A percentile compares a stretch with the other conserved stretches of the same genome.
These are phyloP conservation scores for Neurospora crassa DNA, from an alignment of 2,329 filamentous ascomycete genomes.

Conservation along the genomic window DNA sequence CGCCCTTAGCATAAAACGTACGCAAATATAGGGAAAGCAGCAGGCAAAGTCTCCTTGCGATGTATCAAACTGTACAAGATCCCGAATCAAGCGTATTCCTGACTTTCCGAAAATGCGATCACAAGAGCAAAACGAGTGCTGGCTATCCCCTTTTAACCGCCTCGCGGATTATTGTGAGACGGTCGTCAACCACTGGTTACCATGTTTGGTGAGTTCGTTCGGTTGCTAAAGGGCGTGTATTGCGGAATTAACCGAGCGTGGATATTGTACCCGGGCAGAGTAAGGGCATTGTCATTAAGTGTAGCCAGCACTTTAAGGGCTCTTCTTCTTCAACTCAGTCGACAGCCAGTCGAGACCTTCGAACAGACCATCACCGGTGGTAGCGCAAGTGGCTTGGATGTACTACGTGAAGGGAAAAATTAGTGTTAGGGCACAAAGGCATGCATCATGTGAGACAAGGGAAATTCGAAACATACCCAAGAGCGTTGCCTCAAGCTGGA, in stretches of 20 bases:
- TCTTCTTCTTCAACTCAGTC: slow-evolving; percentile 67
- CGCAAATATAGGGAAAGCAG: slow-evolving; percentile 12
- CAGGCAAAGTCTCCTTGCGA: slow-evolving; percentile 18
- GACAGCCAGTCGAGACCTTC: slow-evolving; percentile 95
- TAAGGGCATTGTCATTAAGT: slow-evolving; percentile 26
- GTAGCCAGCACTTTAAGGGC: slow-evolving; percentile 41
- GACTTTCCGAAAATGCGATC: slow-evolving; percentile 26
- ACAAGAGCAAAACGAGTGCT: slow-evolving; percentile 20
- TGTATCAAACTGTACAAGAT: slow-evolving; percentile 27
- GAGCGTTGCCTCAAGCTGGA: slow-evolving; percentile 97
- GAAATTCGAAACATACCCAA: slow-evolving; percentile 65
- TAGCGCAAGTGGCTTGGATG: slow-evolving; percentile 99
- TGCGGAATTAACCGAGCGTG: slow-evolving; percentile 47
- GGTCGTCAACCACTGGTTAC: slow-evolving; percentile 24
- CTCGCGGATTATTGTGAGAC: slow-evolving; percentile 14
- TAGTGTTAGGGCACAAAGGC: not conserved
- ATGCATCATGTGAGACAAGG: not conserved
- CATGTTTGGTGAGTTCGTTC: slow-evolving; percentile 40
- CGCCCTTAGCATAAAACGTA: not conserved
- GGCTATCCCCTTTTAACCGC: slow-evolving; percentile 13
- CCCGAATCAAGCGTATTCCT: slow-evolving; percentile 23
- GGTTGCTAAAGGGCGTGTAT: slow-evolving; percentile 44
- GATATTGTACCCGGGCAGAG: slow-evolving; percentile 23
- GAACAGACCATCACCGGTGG: slow-evolving; percentile 97
- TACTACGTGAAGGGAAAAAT: slow-evolving; percentile 46